These are phyloP conservation scores for Penicillium crystallinum DNA, from an alignment of 495 filamentous ascomycete genomes.

Conservation along the genomic window DNA sequence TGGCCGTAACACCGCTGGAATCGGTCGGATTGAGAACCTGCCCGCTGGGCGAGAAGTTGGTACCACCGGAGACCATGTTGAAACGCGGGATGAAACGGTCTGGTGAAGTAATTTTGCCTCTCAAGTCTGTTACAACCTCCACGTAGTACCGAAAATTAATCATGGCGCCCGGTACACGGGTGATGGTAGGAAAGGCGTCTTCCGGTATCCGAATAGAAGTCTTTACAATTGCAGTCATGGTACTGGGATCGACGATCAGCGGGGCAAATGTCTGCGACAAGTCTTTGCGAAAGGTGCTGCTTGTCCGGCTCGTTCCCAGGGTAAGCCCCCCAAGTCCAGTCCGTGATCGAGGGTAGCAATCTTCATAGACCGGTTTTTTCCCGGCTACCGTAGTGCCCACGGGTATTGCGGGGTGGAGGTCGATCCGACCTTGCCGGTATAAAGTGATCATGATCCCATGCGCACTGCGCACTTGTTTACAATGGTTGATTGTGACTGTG, in stretches of 20 bases:
- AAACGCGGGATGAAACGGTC: constrained; percentile 58
- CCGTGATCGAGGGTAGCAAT: constrained; percentile 70
- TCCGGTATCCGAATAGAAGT: constrained; percentile 81
- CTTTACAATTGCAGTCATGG: constrained; percentile 69
- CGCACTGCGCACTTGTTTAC: constrained; percentile 78
- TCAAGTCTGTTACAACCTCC: constrained; percentile 86
- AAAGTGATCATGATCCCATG: constrained; percentile 90
- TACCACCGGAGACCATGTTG: constrained; percentile 47
- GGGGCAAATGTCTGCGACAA: constrained; percentile 81
- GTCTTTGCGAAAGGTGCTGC: constrained; percentile 89
- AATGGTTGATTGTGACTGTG: constrained; percentile 77
- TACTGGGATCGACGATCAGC: constrained; percentile 74
- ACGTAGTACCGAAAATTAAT: constrained; percentile 92
- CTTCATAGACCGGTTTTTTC: constrained; percentile 68
- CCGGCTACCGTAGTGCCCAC: constrained; percentile 55
- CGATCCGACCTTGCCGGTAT: constrained; percentile 87
- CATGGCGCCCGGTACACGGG: constrained; percentile 79
- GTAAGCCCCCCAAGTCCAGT: constrained; percentile 77
- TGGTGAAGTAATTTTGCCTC: constrained; percentile 71
- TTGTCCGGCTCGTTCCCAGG: constrained; percentile 71
- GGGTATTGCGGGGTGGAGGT: constrained; percentile 69
- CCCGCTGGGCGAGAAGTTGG: constrained; percentile 43
- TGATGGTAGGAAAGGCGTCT: constrained; percentile 89
- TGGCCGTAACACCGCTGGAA: constrained; percentile 36
- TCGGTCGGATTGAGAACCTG: constrained; percentile 43